A percentile compares a stretch with the other conserved stretches of the same genome.
Conservation (phyloP, 768 basidiomycete species). For the Termitomyces sp. region DNA sequence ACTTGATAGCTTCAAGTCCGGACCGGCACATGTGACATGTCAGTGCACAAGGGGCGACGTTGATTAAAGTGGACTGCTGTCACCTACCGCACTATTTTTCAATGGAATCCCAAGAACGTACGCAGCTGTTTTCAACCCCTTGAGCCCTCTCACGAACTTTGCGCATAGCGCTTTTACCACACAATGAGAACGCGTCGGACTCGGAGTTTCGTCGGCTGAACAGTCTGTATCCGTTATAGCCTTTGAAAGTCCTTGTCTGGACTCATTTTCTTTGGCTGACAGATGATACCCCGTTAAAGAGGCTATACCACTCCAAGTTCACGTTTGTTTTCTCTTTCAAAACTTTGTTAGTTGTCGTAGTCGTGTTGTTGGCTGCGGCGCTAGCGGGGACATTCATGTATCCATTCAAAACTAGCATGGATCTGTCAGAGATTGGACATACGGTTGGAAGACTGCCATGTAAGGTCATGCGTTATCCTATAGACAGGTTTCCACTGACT, state of each 20-base stretch:
- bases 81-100: background rate
- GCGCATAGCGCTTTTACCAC: background rate
- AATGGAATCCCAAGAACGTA: background rate
- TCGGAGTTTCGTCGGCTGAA: background rate
- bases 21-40: background rate
- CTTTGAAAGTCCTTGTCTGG: background rate
- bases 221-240: background rate
- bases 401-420: background rate
- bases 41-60: background rate
- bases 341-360: background rate
- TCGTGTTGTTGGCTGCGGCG: background rate
- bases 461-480: background rate
- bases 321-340: constrained; percentile 5
- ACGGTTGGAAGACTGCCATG: constrained; percentile 5
- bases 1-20: too few species aligned
- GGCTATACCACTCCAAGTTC: constrained; percentile 2
- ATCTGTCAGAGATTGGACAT: background rate
- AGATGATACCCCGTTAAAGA: background rate
- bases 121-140: background rate
- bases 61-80: background rate
- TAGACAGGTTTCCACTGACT: background rate
- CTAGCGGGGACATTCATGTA: constrained; percentile 1
- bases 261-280: background rate
- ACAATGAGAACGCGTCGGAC: background rate
- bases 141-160: background rate